These are phyloP conservation scores for Dendrocalamus latiflorus DNA, from an alignment of 202 grass and related monocot species.

Conservation along the genomic window DNA sequence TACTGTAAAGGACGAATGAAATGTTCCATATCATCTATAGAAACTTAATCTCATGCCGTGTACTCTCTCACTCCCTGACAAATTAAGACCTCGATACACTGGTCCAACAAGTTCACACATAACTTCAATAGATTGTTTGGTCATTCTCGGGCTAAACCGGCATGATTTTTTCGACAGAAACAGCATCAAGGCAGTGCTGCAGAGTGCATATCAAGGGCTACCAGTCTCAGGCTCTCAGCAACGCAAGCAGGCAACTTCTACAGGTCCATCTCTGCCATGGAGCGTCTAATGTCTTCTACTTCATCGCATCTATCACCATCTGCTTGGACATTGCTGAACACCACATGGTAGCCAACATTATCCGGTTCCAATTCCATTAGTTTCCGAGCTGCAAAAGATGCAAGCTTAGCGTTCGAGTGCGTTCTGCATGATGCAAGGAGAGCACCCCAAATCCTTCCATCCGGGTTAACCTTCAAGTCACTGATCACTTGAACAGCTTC, in stretches of 20 bases:
- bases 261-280: neutral
- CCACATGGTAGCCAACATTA: conserved; percentile 47
- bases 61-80: neutral
- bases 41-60: neutral
- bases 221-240: conserved; percentile 5
- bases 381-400: conserved; percentile 28
- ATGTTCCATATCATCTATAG: neutral
- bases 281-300: conserved; percentile 31
- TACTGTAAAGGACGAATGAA: neutral
- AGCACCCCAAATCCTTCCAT: conserved; percentile 47
- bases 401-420: conserved; percentile 32
- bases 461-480: conserved; percentile 22
- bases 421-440: conserved; percentile 45
- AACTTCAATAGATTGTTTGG: neutral
- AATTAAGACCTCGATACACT: neutral
- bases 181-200: neutral
- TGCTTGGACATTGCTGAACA: conserved; percentile 45
- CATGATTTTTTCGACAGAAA: neutral
- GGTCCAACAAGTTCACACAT: neutral
- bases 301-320: conserved; percentile 25
- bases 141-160: neutral
- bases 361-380: conserved; percentile 40
- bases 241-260: conserved; percentile 32
- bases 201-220: neutral
- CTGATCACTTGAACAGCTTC: conserved; percentile 36